Conservation (phyloP, 768 basidiomycete species). For the Crucibulum laeve region DNA sequence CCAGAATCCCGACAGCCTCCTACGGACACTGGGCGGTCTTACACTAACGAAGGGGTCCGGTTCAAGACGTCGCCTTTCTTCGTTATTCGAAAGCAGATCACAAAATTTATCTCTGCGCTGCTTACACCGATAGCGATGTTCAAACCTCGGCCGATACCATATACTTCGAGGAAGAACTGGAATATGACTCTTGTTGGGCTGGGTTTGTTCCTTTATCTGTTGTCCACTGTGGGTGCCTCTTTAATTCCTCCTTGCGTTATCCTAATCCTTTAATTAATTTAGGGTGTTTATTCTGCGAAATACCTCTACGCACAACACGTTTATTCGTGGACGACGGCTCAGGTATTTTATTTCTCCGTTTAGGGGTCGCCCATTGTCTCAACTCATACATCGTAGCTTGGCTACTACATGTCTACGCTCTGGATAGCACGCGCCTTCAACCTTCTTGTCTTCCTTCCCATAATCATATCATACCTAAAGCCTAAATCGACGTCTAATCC, state of each 20-base stretch:
- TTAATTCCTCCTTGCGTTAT: not conserved
- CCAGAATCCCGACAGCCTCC: conserved; percentile 48
- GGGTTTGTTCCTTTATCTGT: conserved; percentile 57
- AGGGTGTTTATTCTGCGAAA: conserved; percentile 73
- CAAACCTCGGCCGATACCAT: conserved; percentile 46
- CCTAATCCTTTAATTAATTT: conserved; percentile 7
- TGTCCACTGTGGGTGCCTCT: conserved; percentile 53
- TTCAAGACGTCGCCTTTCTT: conserved; percentile 26
- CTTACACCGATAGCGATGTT: conserved; percentile 69
- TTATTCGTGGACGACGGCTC: conserved; percentile 62
- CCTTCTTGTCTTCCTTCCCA: conserved; percentile 65
- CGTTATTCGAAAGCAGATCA: conserved; percentile 17
- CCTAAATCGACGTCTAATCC: conserved; percentile 30
- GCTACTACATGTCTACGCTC: conserved; percentile 71
- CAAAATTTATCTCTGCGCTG: conserved; percentile 36
- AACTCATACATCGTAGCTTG: conserved; percentile 37
- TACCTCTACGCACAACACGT: conserved; percentile 76
- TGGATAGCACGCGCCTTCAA: conserved; percentile 63
- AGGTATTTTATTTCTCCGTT: conserved; percentile 25
- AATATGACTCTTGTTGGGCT: conserved; percentile 68
- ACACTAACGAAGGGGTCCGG: conserved; percentile 14
- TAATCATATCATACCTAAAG: conserved; percentile 61
- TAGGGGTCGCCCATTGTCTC: not conserved
- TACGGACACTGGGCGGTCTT: conserved; percentile 10
- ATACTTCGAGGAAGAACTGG: conserved; percentile 54